Base-by-base conservation (phyloP, 805 yeast species). In the Barnettozyma botsteinii region DNA sequence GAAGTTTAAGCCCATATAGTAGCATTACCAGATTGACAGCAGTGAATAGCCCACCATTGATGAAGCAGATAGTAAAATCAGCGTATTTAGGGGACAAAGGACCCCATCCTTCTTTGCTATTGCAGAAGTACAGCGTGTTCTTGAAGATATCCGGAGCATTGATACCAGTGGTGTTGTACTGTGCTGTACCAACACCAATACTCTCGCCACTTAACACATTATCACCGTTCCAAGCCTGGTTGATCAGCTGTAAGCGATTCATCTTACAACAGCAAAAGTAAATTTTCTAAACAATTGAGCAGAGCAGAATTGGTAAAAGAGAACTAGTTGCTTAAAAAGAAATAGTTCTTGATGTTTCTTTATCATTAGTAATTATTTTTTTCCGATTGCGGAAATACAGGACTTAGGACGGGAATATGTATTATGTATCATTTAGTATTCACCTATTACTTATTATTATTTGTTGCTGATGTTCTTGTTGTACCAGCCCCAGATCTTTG, bases 1-100 rank as follows among this genome's bases (percentile, higher is more conserved):
- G 51, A 37, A 67, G 69, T 44, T 58, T 55, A 2, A 57, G 29
- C 5, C 81, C 81, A 25, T 65, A 51, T 1, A 66, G 15, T 3
- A 77, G 46, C 66, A 75, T 66, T 19, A 66, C 56, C 13, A 67
- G 25, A 12, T 74, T 72, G 0, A 70, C 46, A 1, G 57, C 37
- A 15, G 72, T 64, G 38, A 72, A 65, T 5, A 78, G 47, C 0
- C 64, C 60, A 21, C 82, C 83, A 48, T 75, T 77, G 14, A 73
- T 64, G 51, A 79, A 74, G 47, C 85, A 79, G 7, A 76, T 75
- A 1, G 84, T 72, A 37, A 79, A 65, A 49, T 79, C 86, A 28
- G 72, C 72, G 53, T 72, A 67, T 15, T 40, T 52, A 1, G 43
- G 31, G 5, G 73, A 66, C 5, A 70, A 50, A 9, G 73, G 73